Conservation (phyloP, 768 basidiomycete species). For the Russula brevipes region DNA sequence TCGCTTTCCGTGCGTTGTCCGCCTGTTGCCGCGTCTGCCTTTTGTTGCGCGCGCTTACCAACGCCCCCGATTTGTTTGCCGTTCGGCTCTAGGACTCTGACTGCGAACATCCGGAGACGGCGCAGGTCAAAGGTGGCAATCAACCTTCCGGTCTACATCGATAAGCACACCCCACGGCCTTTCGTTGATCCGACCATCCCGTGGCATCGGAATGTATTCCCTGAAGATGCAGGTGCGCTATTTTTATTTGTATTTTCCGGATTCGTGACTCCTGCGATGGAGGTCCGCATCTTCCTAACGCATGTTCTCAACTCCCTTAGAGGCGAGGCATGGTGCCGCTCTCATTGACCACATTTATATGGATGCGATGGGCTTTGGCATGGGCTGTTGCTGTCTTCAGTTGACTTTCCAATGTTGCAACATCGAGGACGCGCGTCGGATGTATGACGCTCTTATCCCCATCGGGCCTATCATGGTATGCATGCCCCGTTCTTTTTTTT, state of each 20-base stretch:
- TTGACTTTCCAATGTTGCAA: constrained; percentile 97
- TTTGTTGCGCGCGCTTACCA: not conserved
- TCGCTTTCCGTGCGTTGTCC: constrained; percentile 83
- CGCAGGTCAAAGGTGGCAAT: constrained; percentile 93
- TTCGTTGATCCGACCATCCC: constrained; percentile 93
- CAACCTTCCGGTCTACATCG: constrained; percentile 89
- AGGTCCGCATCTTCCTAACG: not conserved
- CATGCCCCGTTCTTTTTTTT: not conserved
- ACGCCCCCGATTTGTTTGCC: not conserved
- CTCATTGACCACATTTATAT: constrained; percentile 89
- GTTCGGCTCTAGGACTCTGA: constrained; percentile 67
- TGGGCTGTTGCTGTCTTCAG: constrained; percentile 98
- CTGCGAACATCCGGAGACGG: constrained; percentile 88
- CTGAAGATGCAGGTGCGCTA: constrained; percentile 73
- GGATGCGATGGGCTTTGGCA: constrained; percentile 99
- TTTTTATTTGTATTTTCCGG: not conserved
- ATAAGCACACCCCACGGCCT: constrained; percentile 78
- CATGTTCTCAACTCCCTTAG: constrained; percentile 35
- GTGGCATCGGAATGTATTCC: constrained; percentile 74
- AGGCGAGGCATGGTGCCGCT: constrained; percentile 88
- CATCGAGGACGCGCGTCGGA: constrained; percentile 81
- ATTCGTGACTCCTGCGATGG: not conserved
- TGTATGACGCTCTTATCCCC: constrained; percentile 96
- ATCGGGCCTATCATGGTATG: constrained; percentile 91
- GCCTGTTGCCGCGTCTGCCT: not conserved